A percentile compares a stretch with the other conserved stretches of the same genome.
phyloP scores from a whole-genome alignment of 2,329 filamentous ascomycete species.

The Diaporthe amygdali region DNA sequence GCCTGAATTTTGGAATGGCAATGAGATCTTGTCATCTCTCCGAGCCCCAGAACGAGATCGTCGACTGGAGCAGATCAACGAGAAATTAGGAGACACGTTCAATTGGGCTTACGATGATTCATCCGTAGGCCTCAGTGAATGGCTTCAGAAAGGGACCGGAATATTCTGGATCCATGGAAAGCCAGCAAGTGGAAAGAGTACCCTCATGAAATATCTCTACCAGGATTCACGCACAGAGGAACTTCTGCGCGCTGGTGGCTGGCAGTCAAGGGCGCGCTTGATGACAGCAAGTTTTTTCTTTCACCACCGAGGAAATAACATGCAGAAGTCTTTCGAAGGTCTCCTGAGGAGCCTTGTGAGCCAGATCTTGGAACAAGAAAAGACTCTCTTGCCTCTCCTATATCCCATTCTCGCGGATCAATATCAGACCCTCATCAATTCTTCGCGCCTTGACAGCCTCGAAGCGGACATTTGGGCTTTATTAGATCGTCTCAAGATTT shows the following conservation, averaged over 20 bases:
- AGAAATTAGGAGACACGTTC: background rate
- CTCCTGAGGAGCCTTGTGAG: background rate
- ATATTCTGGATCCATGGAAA: constrained; percentile 12
- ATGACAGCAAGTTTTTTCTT: background rate
- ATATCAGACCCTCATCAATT: background rate
- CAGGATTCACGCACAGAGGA: background rate
- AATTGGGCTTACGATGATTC: background rate
- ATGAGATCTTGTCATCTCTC: background rate
- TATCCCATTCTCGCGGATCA: background rate
- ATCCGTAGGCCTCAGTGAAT: background rate
- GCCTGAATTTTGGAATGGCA: background rate
- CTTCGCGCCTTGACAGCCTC: background rate
- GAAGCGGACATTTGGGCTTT: background rate
- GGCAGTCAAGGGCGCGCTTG: background rate
- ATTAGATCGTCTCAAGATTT: background rate
- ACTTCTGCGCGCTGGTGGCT: background rate
- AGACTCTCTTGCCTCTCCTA: background rate
- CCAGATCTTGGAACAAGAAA: background rate
- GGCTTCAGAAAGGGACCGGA: background rate
- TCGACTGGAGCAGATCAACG: background rate
- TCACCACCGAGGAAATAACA: background rate
- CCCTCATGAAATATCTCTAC: background rate
- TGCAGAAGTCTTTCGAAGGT: constrained; percentile 19
- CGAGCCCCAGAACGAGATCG: background rate
- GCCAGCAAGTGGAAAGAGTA: background rate